Evolutionary conservation across 345 rosid species (phyloP).

Genomic region (Euphorbia pulcherrima): DNA sequence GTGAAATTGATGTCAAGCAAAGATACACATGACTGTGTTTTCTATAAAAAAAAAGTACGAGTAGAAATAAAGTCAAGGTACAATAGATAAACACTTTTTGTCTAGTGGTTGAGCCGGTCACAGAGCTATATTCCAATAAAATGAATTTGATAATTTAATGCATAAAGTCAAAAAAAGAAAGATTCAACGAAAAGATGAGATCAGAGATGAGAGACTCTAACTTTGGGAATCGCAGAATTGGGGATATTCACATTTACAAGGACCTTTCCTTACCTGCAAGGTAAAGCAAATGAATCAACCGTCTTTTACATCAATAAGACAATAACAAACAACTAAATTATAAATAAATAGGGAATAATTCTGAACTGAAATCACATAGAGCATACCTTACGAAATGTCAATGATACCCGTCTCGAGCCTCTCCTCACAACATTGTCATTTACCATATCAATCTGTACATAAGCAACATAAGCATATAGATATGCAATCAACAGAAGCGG

Average conservation of each 20-base stretch:
- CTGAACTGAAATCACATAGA: neutral
- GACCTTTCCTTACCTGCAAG: constrained; percentile 67
- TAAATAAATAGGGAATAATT: neutral
- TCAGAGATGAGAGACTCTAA: neutral
- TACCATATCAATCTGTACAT: constrained; percentile 71
- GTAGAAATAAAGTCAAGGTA: too few species aligned
- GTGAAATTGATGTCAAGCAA: too few species aligned
- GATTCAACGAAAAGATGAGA: too few species aligned
- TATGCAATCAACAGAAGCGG: neutral
- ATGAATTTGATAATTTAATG: too few species aligned
- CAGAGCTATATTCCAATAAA: too few species aligned
- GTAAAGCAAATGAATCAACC: neutral
- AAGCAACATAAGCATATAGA: neutral
- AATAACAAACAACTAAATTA: neutral
- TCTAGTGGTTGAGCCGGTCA: too few species aligned
- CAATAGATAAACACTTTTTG: too few species aligned
- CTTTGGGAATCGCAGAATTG: constrained; percentile 70
- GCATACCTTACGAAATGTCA: constrained; percentile 83
- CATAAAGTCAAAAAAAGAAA: too few species aligned
- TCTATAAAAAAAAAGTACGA: too few species aligned
- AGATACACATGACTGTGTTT: too few species aligned
- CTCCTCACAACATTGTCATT: constrained; percentile 60
- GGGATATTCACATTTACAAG: constrained; percentile 70
- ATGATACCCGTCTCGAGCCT: constrained; percentile 75
- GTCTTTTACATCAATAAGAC: neutral